Conservation (phyloP, 1,284 basidiomycete species). For the Testicularia cyperi region DNA sequence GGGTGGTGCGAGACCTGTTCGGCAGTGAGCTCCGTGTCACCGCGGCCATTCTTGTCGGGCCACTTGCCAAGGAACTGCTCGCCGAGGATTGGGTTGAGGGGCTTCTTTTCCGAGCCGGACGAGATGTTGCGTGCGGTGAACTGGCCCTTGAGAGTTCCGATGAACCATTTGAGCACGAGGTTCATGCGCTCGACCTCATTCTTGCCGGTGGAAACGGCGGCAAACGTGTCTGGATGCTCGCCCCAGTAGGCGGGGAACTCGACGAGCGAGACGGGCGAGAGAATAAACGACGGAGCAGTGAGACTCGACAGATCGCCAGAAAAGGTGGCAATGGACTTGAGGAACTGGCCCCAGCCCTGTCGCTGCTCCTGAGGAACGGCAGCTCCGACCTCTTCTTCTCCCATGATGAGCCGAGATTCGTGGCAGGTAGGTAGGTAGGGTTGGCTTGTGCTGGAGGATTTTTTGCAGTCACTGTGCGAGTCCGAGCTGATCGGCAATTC, state of each 20-base stretch:
- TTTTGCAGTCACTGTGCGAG: too few relatives aligned
- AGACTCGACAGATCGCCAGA: slow-evolving; percentile 84
- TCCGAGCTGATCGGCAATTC: too few relatives aligned
- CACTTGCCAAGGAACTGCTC: slow-evolving; percentile 85
- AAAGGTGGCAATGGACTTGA: slow-evolving; percentile 58
- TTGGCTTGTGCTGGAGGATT: too few relatives aligned
- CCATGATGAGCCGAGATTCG: too few relatives aligned
- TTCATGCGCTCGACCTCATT: slow-evolving; percentile 59
- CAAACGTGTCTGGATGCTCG: slow-evolving; percentile 56
- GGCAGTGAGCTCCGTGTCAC: slow-evolving; percentile 82
- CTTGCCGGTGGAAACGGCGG: slow-evolving; percentile 43
- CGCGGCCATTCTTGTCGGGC: slow-evolving; percentile 77
- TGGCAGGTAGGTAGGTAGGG: too few relatives aligned
- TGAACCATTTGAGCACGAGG: slow-evolving; percentile 58
- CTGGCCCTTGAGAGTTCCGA: slow-evolving; percentile 81
- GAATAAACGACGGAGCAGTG: slow-evolving; percentile 76
- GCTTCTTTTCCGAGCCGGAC: slow-evolving; percentile 91
- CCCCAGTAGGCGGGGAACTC: slow-evolving; percentile 60
- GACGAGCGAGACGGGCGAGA: slow-evolving; percentile 59
- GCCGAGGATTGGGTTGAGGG: slow-evolving; percentile 91
- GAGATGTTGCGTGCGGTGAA: slow-evolving; percentile 69
- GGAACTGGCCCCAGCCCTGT: slow-evolving; percentile 54
- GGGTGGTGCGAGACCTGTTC: slow-evolving; percentile 76
- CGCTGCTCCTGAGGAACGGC: slow-evolving; percentile 48
- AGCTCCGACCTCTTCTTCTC: slow-evolving; percentile 43